phyloP scores from a whole-genome alignment of 2,329 filamentous ascomycete genomes.

The Fusarium drepaniforme region DNA sequence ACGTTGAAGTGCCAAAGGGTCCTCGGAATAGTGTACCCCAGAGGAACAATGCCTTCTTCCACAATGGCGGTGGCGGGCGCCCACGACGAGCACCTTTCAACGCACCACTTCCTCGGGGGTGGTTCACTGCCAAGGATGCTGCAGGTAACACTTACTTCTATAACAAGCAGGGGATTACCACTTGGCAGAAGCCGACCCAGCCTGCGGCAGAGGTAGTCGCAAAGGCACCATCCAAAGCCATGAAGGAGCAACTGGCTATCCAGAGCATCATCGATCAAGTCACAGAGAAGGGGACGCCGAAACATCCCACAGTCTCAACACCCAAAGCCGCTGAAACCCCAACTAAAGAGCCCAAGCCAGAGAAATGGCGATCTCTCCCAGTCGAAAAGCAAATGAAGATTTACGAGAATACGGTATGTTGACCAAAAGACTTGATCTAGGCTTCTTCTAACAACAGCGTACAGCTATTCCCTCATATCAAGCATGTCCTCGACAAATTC shows the following conservation, averaged over 20 bases:
- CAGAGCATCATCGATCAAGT: conserved; percentile 90
- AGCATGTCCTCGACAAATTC: conserved; percentile 88
- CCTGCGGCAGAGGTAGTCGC: conserved; percentile 73
- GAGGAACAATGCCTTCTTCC: conserved; percentile 65
- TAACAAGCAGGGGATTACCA: conserved; percentile 79
- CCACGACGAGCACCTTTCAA: conserved; percentile 68
- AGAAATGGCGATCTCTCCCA: conserved; percentile 78
- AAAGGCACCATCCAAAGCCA: conserved; percentile 73
- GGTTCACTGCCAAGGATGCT: conserved; percentile 81
- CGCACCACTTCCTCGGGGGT: conserved; percentile 80
- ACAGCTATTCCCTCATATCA: conserved; percentile 86
- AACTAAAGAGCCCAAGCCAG: conserved; percentile 70
- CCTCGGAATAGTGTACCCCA: conserved; percentile 72
- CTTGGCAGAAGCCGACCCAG: conserved; percentile 82
- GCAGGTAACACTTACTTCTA: conserved; percentile 89
- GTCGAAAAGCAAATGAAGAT: conserved; percentile 94
- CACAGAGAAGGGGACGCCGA: conserved; percentile 73
- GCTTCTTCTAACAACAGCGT: conserved; percentile 20
- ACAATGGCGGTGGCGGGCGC: conserved; percentile 50
- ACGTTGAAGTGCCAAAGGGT: conserved; percentile 67
- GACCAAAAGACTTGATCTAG: background rate
- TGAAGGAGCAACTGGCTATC: conserved; percentile 76
- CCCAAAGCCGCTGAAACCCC: conserved; percentile 70
- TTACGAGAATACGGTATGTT: conserved; percentile 90
- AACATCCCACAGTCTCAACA: conserved; percentile 69